These are phyloP conservation scores for Graphiopsis chlorocephala DNA, from an alignment of 2,329 filamentous ascomycete species.

Conservation along the genomic window DNA sequence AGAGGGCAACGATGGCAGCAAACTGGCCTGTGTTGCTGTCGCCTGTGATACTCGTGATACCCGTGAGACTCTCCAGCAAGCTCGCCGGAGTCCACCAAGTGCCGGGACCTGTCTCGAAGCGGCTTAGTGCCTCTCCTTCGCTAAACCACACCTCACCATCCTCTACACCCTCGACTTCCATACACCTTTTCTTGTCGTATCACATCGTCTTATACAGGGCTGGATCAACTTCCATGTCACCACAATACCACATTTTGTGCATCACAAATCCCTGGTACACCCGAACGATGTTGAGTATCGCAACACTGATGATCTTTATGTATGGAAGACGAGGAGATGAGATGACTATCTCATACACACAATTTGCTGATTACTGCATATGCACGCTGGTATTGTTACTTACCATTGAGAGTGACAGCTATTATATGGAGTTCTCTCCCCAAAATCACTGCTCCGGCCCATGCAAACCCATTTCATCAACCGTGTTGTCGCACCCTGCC, in stretches of 20 bases:
- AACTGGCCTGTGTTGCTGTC: constrained; percentile 1
- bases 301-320: not conserved
- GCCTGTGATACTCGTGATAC: constrained; percentile 13
- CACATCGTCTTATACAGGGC: not conserved
- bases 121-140: not conserved
- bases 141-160: constrained; percentile 3
- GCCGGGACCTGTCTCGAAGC: not conserved
- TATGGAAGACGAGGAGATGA: not conserved
- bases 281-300: not conserved
- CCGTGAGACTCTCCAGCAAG: constrained; percentile 6
- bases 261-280: not conserved
- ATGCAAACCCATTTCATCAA: not conserved
- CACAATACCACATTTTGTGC: not conserved
- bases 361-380: not conserved
- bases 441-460: not conserved
- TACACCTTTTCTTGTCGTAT: not conserved
- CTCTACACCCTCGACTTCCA: not conserved
- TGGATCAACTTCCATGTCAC: not conserved
- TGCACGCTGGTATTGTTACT: not conserved
- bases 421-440: not conserved
- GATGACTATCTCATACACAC: not conserved
- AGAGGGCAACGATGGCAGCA: not conserved
- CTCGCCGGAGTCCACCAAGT: constrained; percentile 7
- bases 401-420: not conserved
- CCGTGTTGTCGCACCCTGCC: not conserved